Percentiles rank a stretch among this genome's conserved stretches.
Conservation (phyloP, 2,329 filamentous ascomycete genomes). For the Dactylellina drechsleri region DNA sequence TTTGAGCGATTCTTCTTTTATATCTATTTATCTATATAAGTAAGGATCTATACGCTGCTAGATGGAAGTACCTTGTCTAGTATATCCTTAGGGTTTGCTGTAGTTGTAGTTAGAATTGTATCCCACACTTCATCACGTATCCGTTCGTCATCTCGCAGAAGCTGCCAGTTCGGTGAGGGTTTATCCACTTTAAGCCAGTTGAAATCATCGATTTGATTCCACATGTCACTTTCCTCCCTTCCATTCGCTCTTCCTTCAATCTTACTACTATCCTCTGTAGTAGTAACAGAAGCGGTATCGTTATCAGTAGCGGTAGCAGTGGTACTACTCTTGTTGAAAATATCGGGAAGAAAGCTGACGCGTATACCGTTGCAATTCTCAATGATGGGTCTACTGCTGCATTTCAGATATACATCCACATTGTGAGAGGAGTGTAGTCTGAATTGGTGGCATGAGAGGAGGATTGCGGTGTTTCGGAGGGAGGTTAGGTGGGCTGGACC, state of each 20-base stretch:
- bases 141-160: slow-evolving; percentile 71
- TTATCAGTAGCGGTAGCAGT: no score
- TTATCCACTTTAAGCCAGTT: slow-evolving; percentile 90
- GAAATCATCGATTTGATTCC: slow-evolving; percentile 94
- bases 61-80: not conserved
- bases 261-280: not conserved
- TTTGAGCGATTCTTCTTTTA: not conserved
- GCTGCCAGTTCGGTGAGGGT: slow-evolving; percentile 83
- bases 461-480: slow-evolving; percentile 76
- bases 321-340: slow-evolving; percentile 64
- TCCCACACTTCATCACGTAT: slow-evolving; percentile 74
- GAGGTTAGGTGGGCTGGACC: slow-evolving; percentile 86
- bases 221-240: slow-evolving; percentile 70
- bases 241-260: not conserved
- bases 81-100: not conserved
- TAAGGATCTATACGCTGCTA: no score
- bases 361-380: slow-evolving; percentile 83
- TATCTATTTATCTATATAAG: not conserved
- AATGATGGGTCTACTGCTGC: slow-evolving; percentile 87
- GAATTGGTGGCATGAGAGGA: slow-evolving; percentile 85
- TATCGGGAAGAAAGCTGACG: slow-evolving; percentile 78
- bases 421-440: slow-evolving; percentile 87
- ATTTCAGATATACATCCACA: slow-evolving; percentile 84
- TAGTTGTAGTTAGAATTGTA: not conserved
- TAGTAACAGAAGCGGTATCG: no score